Percentiles rank a stretch among this genome's conserved stretches.
These are phyloP conservation scores for Vachellia collinsii DNA, from an alignment of 306 rosid species.

Conservation along the genomic window DNA sequence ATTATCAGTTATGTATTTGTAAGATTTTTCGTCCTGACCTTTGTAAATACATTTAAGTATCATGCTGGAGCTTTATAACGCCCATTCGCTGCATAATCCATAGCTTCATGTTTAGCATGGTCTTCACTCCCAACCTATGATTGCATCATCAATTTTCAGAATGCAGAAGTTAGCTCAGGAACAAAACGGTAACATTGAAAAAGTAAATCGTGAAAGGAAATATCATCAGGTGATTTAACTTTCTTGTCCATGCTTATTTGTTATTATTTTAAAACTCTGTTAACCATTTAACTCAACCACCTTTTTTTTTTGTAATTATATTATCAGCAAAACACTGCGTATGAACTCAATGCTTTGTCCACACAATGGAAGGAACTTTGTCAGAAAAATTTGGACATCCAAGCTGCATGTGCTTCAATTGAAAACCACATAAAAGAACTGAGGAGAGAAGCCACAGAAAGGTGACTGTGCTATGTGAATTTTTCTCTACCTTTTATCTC, in stretches of 20 bases:
- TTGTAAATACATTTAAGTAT: conserved; percentile 1
- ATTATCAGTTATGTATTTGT: neutral
- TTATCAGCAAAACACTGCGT: conserved; percentile 86
- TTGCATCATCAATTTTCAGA: conserved; percentile 52
- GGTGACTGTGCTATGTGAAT: conserved; percentile 43
- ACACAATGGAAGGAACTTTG: conserved; percentile 92
- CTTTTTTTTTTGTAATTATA: neutral
- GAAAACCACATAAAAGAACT: conserved; percentile 63
- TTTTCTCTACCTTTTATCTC: conserved; percentile 3
- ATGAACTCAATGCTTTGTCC: conserved; percentile 88
- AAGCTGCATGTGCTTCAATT: conserved; percentile 63
- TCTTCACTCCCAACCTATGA: conserved; percentile 22
- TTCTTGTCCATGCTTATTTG: conserved; percentile 22
- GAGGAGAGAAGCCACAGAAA: conserved; percentile 68
- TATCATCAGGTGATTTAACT: conserved; percentile 78
- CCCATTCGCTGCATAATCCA: conserved; percentile 14
- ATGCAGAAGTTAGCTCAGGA: conserved; percentile 88
- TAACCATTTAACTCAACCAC: conserved; percentile 24
- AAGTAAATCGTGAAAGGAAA: conserved; percentile 91
- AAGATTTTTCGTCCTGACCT: neutral
- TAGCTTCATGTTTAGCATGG: conserved; percentile 19
- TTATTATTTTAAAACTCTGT: conserved; percentile 19
- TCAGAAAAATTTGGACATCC: conserved; percentile 83
- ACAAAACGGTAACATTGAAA: conserved; percentile 75
- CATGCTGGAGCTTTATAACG: conserved; percentile 3